A percentile compares a stretch with the other conserved stretches of the same genome.
Evolutionary conservation across 1,284 basidiomycete species (phyloP).

Genomic region (Clitocybe nebularis): DNA sequence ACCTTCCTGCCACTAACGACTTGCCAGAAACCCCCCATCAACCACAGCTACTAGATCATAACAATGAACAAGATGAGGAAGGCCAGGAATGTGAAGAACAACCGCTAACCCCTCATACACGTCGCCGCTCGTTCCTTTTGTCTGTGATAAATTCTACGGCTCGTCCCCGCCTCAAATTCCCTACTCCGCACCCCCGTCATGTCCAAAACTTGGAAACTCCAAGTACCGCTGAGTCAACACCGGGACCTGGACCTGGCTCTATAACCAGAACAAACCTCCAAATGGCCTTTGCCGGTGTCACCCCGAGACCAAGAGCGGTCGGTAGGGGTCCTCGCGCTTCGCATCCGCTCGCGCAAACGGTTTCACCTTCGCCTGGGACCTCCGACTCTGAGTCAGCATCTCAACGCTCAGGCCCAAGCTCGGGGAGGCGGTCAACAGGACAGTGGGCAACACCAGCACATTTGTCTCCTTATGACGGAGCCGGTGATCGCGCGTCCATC

Average conservation of each 20-base stretch:
- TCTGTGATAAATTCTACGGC: conserved; percentile 75
- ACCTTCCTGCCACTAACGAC: conserved; percentile 38
- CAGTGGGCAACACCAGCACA: conserved; percentile 20
- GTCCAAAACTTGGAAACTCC: conserved; percentile 30
- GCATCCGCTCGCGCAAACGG: conserved; percentile 57
- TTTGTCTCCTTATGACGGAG: conserved; percentile 25
- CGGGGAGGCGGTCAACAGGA: conserved; percentile 15
- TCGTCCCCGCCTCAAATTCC: conserved; percentile 60
- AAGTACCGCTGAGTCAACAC: conserved; percentile 31
- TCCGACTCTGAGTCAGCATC: conserved; percentile 26
- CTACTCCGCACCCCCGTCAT: conserved; percentile 61
- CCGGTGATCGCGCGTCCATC: conserved; percentile 53
- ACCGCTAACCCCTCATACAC: conserved; percentile 58
- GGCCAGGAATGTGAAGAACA: conserved; percentile 27
- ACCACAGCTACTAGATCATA: conserved; percentile 19
- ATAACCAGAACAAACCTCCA: conserved; percentile 31
- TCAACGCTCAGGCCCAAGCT: conserved; percentile 16
- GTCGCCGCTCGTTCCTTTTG: conserved; percentile 70
- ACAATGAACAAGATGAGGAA: conserved; percentile 15
- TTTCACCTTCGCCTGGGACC: conserved; percentile 30
- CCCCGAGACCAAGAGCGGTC: conserved; percentile 47
- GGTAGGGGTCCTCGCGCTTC: conserved; percentile 37
- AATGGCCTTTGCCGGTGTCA: conserved; percentile 57
- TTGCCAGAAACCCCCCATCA: conserved; percentile 30
- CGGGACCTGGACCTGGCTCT: conserved; percentile 19